Base-by-base conservation (phyloP, 2,329 filamentous ascomycete species). In the Cladophialophora psammophila region DNA sequence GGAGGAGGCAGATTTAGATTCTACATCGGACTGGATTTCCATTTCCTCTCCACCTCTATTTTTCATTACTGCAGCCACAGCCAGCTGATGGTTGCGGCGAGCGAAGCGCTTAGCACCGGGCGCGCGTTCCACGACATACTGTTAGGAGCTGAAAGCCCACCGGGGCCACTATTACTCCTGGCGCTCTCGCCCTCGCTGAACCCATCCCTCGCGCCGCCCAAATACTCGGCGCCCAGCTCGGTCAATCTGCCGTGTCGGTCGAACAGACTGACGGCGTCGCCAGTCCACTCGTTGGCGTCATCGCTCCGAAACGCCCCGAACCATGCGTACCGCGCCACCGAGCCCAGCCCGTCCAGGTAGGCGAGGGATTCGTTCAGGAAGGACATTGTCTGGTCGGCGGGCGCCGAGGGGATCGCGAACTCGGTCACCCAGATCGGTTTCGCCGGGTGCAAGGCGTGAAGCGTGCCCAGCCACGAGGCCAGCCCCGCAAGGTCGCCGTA, bases 391-490 rank as follows among this genome's bases (percentile, higher is more conserved):
- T 82, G 78, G 1, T 76, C 67, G 0, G 82, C 78, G 1, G 76
- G 66, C 15, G 92, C 82, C 72, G 86, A 82, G 8, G 80, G 76
- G 61, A 84, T 84, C 42, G 89, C 91, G 76, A 90, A 93, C 78
- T 95, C 92, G 32, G 92, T 94, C 10, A 94, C 82, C 92, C 91
- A 94, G 68, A 94, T 86, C 3, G 85, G 83, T 38, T 82, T 81
- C 68, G 86, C 83, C 8, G 87, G 88, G 63, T 76, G 79, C 62
- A 73, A 64, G 48, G 53, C 73, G 53, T 66, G 63, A 20, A 76
- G 66, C 36, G 77, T 71, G 5, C 77, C 77, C 64, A 80, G 69
- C 71, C 78, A 76, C 36, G 74, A 75, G 3, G 77, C 75, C 38
- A 80, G 50, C 1, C 77, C 77, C 10, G 73, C 72, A 57, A 79